phyloP scores from a whole-genome alignment of 2,329 filamentous ascomycete species.

The Aspergillus piperis region DNA sequence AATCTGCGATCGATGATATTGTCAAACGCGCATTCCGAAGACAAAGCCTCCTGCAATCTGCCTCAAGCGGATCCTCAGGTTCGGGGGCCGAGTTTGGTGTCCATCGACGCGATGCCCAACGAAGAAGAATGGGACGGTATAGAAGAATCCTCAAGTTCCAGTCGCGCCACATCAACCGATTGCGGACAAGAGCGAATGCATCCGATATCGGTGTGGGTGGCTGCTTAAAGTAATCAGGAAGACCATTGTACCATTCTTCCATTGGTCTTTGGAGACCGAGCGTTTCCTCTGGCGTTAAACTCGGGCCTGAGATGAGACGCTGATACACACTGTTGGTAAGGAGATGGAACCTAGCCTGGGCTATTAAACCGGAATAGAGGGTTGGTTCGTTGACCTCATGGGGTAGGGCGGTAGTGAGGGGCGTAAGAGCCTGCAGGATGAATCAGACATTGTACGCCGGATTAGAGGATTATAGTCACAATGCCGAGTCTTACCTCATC shows the following conservation, averaged over 20 bases:
- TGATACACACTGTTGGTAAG: slow-evolving; percentile 49
- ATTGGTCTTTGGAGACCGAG: slow-evolving; percentile 44
- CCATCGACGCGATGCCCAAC: slow-evolving; percentile 42
- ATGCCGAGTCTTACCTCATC: slow-evolving; percentile 34
- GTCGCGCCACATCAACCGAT: slow-evolving; percentile 45
- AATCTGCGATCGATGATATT: slow-evolving; percentile 45
- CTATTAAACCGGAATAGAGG: slow-evolving; percentile 46
- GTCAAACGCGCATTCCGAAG: slow-evolving; percentile 44
- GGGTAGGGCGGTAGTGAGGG: slow-evolving; percentile 40
- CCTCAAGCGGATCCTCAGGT: slow-evolving; percentile 39
- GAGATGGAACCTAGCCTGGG: slow-evolving; percentile 46
- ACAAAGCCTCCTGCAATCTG: slow-evolving; percentile 42
- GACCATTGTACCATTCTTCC: slow-evolving; percentile 44
- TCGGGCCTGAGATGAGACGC: slow-evolving; percentile 46
- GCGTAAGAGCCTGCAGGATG: slow-evolving; percentile 34
- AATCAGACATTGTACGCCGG: not conserved
- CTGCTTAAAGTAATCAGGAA: slow-evolving; percentile 46
- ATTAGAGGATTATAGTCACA: not conserved
- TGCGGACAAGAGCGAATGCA: slow-evolving; percentile 41
- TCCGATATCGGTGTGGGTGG: slow-evolving; percentile 37
- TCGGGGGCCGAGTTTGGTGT: slow-evolving; percentile 31
- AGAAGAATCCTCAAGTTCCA: slow-evolving; percentile 49
- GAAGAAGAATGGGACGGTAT: slow-evolving; percentile 46
- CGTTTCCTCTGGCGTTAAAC: slow-evolving; percentile 45
- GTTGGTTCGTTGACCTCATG: slow-evolving; percentile 42